Percentiles rank a stretch among this genome's conserved stretches.
These are phyloP conservation scores for Cryptococcus amylolentus DNA, from an alignment of 1,284 basidiomycete genomes.

Conservation along the genomic window DNA sequence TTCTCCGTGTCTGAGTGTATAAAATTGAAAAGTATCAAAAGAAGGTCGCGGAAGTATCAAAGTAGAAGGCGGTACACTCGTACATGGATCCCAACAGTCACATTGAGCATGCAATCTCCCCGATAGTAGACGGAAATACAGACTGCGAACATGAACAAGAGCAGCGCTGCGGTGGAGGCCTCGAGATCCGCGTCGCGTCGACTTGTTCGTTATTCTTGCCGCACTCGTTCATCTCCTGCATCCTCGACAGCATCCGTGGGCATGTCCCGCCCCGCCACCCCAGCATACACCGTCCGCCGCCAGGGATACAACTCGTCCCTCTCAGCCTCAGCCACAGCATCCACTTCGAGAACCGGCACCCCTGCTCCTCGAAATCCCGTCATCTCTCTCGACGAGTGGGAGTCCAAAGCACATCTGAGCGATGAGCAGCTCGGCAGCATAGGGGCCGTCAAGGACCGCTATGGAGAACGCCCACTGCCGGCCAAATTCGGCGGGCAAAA, in stretches of 20 bases:
- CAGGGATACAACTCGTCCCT: conserved; percentile 9
- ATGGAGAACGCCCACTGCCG: conserved; percentile 62
- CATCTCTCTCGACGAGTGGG: conserved; percentile 77
- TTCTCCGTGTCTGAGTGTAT: no score
- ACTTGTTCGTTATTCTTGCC: no score
- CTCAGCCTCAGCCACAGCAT: conserved; percentile 4
- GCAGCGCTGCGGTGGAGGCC: neutral
- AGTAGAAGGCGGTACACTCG: no score
- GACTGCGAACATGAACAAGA: neutral
- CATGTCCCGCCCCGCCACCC: conserved; percentile 30
- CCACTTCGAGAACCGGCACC: conserved; percentile 16
- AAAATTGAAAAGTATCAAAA: no score
- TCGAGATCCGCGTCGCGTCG: neutral
- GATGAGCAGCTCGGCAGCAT: conserved; percentile 69
- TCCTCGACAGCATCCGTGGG: neutral
- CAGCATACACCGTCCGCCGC: conserved; percentile 14
- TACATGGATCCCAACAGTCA: no score
- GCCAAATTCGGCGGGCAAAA: conserved; percentile 58
- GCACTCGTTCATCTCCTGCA: no score
- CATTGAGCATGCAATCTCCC: no score
- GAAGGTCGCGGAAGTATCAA: no score
- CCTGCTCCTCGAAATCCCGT: conserved; percentile 21
- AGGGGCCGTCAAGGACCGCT: conserved; percentile 60
- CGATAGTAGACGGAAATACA: no score
- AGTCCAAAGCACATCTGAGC: conserved; percentile 67